A percentile compares a stretch with the other conserved stretches of the same genome.
phyloP scores from a whole-genome alignment of 805 yeast species.

The Metschnikowia baotianmanensis region DNA sequence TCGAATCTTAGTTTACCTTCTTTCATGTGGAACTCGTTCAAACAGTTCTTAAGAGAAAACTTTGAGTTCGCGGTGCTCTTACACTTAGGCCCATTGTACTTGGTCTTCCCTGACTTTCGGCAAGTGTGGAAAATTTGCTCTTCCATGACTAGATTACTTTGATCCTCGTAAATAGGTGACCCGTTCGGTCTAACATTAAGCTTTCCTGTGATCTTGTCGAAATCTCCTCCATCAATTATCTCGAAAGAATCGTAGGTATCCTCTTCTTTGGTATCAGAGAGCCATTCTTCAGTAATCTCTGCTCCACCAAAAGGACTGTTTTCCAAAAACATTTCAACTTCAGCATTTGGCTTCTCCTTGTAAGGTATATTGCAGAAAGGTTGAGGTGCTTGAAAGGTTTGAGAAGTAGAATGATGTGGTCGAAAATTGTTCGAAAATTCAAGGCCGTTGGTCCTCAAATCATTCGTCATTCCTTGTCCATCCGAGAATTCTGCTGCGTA shows the following conservation, averaged over 20 bases:
- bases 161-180: too few species aligned
- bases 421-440: background rate
- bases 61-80: conserved; percentile 8
- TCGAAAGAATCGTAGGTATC: background rate
- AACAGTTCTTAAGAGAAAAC: conserved; percentile 18
- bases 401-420: background rate
- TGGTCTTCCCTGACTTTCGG: conserved; percentile 8
- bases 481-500: background rate
- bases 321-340: conserved; percentile 2
- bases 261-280: conserved; percentile 1
- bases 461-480: background rate
- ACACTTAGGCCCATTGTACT: conserved; percentile 7
- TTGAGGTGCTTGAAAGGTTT: background rate
- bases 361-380: background rate
- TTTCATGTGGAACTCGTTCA: conserved; percentile 16
- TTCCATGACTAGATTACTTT: background rate
- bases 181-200: too few species aligned
- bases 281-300: too few species aligned
- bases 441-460: background rate
- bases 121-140: background rate
- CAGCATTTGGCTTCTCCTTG: background rate
- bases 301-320: conserved; percentile 2
- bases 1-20: conserved; percentile 17
- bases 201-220: too few species aligned
- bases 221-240: background rate